These are phyloP conservation scores for Zangia roseola DNA, from an alignment of 768 basidiomycete genomes.

Conservation along the genomic window DNA sequence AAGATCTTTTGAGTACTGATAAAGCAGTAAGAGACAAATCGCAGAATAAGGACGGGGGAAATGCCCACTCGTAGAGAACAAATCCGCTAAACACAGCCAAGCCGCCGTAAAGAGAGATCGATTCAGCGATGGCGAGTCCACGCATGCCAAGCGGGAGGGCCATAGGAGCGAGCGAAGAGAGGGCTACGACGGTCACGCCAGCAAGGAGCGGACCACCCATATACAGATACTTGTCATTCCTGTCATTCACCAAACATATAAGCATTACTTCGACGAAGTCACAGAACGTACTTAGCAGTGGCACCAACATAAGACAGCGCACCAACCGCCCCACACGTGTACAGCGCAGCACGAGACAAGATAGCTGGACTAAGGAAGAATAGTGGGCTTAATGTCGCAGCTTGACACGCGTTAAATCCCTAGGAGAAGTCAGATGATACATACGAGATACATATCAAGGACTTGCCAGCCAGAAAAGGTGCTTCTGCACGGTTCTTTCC, in stretches of 20 bases:
- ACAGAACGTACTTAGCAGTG: conserved; percentile 62
- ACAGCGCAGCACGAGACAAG: conserved; percentile 82
- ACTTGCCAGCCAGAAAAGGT: conserved; percentile 76
- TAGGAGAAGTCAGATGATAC: conserved; percentile 25
- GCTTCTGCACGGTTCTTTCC: conserved; percentile 73
- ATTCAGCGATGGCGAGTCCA: conserved; percentile 70
- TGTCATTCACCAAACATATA: conserved; percentile 15
- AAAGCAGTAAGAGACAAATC: conserved; percentile 1
- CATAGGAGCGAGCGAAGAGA: conserved; percentile 86
- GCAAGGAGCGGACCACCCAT: conserved; percentile 87
- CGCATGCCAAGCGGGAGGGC: conserved; percentile 82
- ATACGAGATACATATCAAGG: background rate
- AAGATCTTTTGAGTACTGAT: conserved; percentile 78
- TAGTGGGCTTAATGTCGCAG: conserved; percentile 82
- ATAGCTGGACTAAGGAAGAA: conserved; percentile 87
- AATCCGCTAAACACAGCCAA: conserved; percentile 86
- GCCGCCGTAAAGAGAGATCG: conserved; percentile 83
- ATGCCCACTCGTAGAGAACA: conserved; percentile 79
- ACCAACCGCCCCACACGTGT: conserved; percentile 85
- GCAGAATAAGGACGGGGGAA: background rate
- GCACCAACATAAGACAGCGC: conserved; percentile 85
- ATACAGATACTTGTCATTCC: conserved; percentile 80
- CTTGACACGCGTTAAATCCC: conserved; percentile 87
- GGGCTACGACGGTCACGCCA: conserved; percentile 84
- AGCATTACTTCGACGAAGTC: background rate